A percentile compares a stretch with the other conserved stretches of the same genome.
phyloP scores from a whole-genome alignment of 345 rosid species.

The Hirschfeldia incana region DNA sequence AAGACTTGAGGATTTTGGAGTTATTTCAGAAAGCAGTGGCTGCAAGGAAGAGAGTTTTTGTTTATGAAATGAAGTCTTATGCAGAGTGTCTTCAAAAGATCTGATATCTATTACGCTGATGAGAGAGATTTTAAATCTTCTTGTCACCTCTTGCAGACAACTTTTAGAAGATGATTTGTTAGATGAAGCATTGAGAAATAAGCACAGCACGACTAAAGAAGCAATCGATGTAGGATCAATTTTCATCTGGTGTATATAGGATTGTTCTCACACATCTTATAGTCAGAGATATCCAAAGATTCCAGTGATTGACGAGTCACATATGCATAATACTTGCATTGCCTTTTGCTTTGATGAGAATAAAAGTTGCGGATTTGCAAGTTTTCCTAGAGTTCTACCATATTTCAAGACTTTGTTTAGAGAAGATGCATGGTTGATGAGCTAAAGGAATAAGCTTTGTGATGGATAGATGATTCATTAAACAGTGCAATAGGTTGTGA shows the following conservation, averaged over 20 bases:
- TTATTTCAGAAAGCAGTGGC: constrained; percentile 43
- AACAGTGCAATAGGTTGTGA: background rate
- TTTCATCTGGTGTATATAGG: constrained; percentile 65
- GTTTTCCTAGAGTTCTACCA: constrained; percentile 74
- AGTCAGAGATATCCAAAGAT: constrained; percentile 94
- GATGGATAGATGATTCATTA: constrained; percentile 24
- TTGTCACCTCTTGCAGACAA: constrained; percentile 56
- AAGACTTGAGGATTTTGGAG: constrained; percentile 34
- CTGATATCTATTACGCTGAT: too few relatives aligned
- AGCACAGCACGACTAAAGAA: constrained; percentile 97
- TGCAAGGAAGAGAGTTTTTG: constrained; percentile 38
- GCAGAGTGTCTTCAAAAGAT: too few relatives aligned
- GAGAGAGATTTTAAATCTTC: background rate
- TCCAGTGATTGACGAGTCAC: constrained; percentile 67
- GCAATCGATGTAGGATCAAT: constrained; percentile 68
- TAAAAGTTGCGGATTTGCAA: constrained; percentile 77
- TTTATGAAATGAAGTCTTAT: constrained; percentile 45
- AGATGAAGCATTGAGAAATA: constrained; percentile 82
- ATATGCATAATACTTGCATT: constrained; percentile 89
- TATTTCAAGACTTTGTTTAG: constrained; percentile 74
- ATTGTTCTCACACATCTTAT: constrained; percentile 83
- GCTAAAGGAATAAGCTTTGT: constrained; percentile 20
- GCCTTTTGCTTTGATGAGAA: constrained; percentile 88
- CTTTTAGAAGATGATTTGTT: constrained; percentile 83
- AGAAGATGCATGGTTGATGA: constrained; percentile 53